A percentile compares a stretch with the other conserved stretches of the same genome.
Evolutionary conservation across 129 eudicot species (phyloP).

Genomic region (Apium graveolens): DNA sequence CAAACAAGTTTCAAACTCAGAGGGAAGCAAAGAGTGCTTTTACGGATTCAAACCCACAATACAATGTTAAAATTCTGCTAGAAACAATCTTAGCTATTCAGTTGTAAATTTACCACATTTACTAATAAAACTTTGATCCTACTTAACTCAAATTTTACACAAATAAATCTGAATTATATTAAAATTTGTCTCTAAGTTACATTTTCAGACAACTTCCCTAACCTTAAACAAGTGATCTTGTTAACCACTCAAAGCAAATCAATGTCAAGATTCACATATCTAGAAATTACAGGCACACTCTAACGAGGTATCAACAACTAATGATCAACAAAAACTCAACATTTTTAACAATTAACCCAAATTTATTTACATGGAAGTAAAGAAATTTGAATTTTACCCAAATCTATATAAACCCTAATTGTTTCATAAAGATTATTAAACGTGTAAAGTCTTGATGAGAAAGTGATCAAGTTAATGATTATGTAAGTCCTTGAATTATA

Average conservation of each 20-base stretch:
- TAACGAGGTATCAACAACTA: not conserved
- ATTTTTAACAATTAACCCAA: not conserved
- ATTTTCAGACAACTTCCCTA: not conserved
- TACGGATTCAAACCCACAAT: not conserved
- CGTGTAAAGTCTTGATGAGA: not conserved
- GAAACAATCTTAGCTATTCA: not conserved
- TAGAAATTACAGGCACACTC: not conserved
- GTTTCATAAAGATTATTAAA: not conserved
- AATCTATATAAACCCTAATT: not conserved
- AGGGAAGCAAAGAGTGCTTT: not conserved
- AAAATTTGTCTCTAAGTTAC: not conserved
- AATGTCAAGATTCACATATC: too few relatives aligned
- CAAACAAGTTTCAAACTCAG: not conserved
- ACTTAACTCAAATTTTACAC: not conserved
- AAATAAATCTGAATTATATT: not conserved
- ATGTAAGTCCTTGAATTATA: not conserved
- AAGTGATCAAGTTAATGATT: not conserved
- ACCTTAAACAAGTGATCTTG: not conserved
- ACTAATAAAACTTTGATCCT: not conserved
- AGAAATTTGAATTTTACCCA: too few relatives aligned
- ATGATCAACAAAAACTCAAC: not conserved
- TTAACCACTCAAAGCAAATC: not conserved
- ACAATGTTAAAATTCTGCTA: not conserved
- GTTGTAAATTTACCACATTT: not conserved
- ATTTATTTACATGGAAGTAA: too few relatives aligned